A percentile compares a stretch with the other conserved stretches of the same genome.
Evolutionary conservation across 2,329 filamentous ascomycete species (phyloP).

Genomic region (Chrysoporthe cubensis): DNA sequence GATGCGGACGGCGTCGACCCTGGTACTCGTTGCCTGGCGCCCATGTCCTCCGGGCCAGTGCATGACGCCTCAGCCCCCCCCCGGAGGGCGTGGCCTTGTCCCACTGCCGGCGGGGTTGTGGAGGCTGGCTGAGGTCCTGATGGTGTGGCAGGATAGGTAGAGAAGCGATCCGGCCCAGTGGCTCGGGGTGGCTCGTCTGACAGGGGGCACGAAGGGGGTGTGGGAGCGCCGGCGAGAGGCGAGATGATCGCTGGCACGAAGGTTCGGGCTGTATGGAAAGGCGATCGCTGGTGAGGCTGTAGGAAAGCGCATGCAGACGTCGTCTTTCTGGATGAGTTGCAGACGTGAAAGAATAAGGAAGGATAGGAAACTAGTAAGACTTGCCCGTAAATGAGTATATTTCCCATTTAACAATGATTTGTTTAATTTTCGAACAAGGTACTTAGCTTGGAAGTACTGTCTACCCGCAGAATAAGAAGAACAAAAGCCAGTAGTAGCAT

Average conservation of each 20-base stretch:
- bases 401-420: no score
- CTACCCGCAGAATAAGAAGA: neutral
- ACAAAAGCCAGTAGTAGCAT: neutral
- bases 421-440: neutral
- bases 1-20: neutral
- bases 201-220: neutral
- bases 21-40: neutral
- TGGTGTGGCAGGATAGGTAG: neutral
- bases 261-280: neutral
- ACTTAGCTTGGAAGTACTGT: no score
- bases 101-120: neutral
- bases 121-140: neutral
- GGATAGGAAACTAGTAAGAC: neutral
- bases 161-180: constrained; percentile 7
- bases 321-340: no score
- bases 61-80: neutral
- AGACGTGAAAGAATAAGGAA: neutral
- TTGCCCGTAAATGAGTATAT: neutral
- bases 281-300: neutral
- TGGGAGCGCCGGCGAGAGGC: neutral
- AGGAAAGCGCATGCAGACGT: no score
- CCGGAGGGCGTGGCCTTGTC: neutral
- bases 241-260: neutral
- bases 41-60: neutral
- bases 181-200: neutral